Conservation (phyloP, 2,329 filamentous ascomycete genomes). For the Talaromyces sp. region DNA sequence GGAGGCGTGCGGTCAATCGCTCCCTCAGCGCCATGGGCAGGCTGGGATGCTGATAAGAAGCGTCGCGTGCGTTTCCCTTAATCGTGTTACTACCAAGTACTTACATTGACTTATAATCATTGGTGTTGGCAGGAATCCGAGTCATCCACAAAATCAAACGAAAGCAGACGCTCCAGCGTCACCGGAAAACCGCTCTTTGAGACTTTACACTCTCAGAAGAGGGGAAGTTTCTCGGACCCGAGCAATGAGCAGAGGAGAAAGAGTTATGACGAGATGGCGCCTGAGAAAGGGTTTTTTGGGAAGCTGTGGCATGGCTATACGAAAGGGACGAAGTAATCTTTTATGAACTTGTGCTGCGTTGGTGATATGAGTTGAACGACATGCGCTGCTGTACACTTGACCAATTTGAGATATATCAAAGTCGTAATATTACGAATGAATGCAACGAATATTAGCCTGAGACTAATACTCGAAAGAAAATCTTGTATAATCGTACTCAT, state of each 20-base stretch:
- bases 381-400: neutral
- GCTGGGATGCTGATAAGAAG: constrained; percentile 21
- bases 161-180: neutral
- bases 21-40: constrained; percentile 22
- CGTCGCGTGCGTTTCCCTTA: constrained; percentile 26
- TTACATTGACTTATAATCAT: neutral
- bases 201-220: constrained; percentile 11
- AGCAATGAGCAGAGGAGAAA: constrained; percentile 36
- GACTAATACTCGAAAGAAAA: neutral
- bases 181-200: constrained; percentile 7
- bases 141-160: constrained; percentile 25
- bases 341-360: neutral
- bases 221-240: constrained; percentile 12
- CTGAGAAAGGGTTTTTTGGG: constrained; percentile 35
- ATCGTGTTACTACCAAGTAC: too few species aligned
- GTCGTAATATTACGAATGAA: neutral
- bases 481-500: constrained; percentile 1
- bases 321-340: constrained; percentile 22
- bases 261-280: constrained; percentile 45
- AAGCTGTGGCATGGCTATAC: constrained; percentile 44
- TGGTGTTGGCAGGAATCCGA: constrained; percentile 10
- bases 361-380: neutral
- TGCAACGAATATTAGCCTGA: neutral
- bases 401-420: neutral
- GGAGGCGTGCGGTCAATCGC: constrained; percentile 31